A percentile compares a stretch with the other conserved stretches of the same genome.
phyloP scores from a whole-genome alignment of 2,329 filamentous ascomycete genomes.

The Hymenoscyphus fructigenus region DNA sequence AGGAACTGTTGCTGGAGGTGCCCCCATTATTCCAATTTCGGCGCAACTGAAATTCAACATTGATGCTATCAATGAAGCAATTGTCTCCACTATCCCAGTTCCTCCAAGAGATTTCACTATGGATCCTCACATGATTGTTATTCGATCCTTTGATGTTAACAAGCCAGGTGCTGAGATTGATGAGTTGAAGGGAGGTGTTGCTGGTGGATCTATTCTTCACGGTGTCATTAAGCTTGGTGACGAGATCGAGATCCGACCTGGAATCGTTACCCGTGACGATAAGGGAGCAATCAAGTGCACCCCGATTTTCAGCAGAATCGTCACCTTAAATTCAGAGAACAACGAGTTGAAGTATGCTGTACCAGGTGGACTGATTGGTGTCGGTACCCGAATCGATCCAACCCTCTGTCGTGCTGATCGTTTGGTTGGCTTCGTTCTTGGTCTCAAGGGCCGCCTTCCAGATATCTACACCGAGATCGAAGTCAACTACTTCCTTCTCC shows the following conservation, averaged over 20 bases:
- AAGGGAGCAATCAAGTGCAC: constrained; percentile 93
- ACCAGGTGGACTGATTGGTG: constrained; percentile 95
- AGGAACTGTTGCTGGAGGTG: constrained; percentile 91
- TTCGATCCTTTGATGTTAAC: constrained; percentile 99
- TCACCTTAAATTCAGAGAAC: constrained; percentile 94
- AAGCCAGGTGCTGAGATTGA: constrained; percentile 99
- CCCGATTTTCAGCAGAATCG: constrained; percentile 93
- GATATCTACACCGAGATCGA: constrained; percentile 98
- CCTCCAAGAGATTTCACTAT: constrained; percentile 86
- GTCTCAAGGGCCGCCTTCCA: constrained; percentile 87
- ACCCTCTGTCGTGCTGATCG: constrained; percentile 98
- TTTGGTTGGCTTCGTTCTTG: constrained; percentile 95
- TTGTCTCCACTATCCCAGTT: constrained; percentile 92
- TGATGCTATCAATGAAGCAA: constrained; percentile 93
- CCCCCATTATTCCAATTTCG: constrained; percentile 94
- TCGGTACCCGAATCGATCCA: constrained; percentile 94
- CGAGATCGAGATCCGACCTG: constrained; percentile 98
- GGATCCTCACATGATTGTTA: constrained; percentile 97
- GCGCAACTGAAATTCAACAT: constrained; percentile 99
- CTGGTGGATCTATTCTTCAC: constrained; percentile 93
- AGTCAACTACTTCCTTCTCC: constrained; percentile 98
- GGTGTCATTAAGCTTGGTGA: constrained; percentile 96
- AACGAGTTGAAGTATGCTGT: constrained; percentile 99
- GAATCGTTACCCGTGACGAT: constrained; percentile 94
- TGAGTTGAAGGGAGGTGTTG: constrained; percentile 97